Conservation (phyloP, 108 stramenopile genomes). For the Nitzschia inconspicua region DNA sequence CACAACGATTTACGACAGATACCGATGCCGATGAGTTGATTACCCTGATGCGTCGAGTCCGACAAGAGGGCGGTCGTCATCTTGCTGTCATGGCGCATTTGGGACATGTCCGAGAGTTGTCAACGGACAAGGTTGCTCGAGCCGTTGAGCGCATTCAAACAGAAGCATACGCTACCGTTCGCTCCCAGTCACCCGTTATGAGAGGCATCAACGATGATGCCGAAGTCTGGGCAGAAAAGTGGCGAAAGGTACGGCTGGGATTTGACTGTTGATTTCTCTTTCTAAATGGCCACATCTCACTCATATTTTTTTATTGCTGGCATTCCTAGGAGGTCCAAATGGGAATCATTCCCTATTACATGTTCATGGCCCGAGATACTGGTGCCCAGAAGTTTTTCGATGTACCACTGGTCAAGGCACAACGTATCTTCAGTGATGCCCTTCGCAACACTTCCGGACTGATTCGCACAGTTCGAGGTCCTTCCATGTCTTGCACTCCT, state of each 20-base stretch:
- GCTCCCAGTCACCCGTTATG: slow-evolving; percentile 62
- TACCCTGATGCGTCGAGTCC: slow-evolving; percentile 37
- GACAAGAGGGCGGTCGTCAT: slow-evolving; percentile 48
- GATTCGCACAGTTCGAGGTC: slow-evolving; percentile 59
- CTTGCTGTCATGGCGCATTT: slow-evolving; percentile 62
- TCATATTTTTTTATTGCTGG: too few species aligned
- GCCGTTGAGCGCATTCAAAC: slow-evolving; percentile 48
- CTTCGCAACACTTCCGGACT: slow-evolving; percentile 43
- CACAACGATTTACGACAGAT: slow-evolving; percentile 58
- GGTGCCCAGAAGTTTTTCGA: slow-evolving; percentile 57
- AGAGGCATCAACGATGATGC: slow-evolving; percentile 57
- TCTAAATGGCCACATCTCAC: too few species aligned
- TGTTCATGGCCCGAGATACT: slow-evolving; percentile 67
- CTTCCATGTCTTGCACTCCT: slow-evolving; percentile 59
- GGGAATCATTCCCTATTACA: slow-evolving; percentile 66
- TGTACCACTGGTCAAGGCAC: slow-evolving; percentile 51
- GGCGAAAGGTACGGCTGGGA: too few species aligned
- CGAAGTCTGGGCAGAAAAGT: slow-evolving; percentile 54
- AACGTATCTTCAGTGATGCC: slow-evolving; percentile 52
- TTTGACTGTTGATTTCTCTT: too few species aligned
- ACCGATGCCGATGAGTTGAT: slow-evolving; percentile 55
- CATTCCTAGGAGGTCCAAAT: slow-evolving; percentile 47
- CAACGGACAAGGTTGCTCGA: slow-evolving; percentile 30
- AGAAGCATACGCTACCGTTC: slow-evolving; percentile 49
- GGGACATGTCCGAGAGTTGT: slow-evolving; percentile 42